Base-by-base conservation (phyloP, 139 green algal species). In the Bryopsis sp. region DNA sequence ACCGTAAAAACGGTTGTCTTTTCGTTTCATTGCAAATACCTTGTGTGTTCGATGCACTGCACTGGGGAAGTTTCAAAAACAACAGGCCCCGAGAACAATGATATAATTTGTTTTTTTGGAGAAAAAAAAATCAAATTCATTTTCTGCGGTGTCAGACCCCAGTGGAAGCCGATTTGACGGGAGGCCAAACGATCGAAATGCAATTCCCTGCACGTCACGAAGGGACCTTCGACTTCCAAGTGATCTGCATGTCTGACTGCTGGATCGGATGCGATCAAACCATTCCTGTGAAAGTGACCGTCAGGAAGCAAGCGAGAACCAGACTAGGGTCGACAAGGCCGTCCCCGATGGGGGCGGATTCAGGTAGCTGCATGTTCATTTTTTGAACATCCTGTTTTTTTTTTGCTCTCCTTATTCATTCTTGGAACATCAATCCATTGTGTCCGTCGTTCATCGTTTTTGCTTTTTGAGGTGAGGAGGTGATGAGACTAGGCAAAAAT, bases 231-330 rank as follows among this genome's bases (percentile, higher is more conserved):
- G 78, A 88, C 61, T 71, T 94, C 58, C 74, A 77, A 48, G 58
- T 96, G 64, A 59, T 81, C 29, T 69, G 78, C 64, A 83, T 97
- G 76, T 85, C 74, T 35, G 88, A 97, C 64, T 82, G 68, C 8
- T 97, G 91, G 82, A 78, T 96, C 33, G 91, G 91, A 57, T 80
- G 61, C 26, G 91, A 97, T 74, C 67, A 74, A 29, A 73, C 70
- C 0, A 37, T 89, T 15, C 74, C 78, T 31, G 50, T 95, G 36
- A 80, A 71, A 50, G 37, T 92, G 22, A 78, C 69, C 54, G 78
- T 83, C 37, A 64, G 66, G 29, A 73, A 61, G 65, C 48, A 28
- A 11, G 29, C 57, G 26, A 64, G 47, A 58, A 50, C 29, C 19
- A n/a, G 6, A 26, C 60, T 11, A 31, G 4, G n/a, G n/a, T n/a